A percentile compares a stretch with the other conserved stretches of the same genome.
phyloP scores from a whole-genome alignment of 2,329 filamentous ascomycete species.

The Epichloe gansuensis region DNA sequence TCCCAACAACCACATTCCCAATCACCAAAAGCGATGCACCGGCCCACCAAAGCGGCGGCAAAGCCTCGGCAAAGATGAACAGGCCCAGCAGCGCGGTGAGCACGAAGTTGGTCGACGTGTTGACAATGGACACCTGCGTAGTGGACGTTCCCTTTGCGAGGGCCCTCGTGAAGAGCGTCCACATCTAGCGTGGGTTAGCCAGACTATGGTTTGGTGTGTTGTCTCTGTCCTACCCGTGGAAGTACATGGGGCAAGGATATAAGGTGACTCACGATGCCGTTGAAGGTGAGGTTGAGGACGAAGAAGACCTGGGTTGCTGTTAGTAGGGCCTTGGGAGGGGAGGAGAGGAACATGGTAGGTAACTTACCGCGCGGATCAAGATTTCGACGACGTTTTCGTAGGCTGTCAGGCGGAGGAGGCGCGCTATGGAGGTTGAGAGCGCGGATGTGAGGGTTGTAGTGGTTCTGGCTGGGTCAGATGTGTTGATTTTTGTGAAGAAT shows the following conservation, averaged over 20 bases:
- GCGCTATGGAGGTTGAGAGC: slow-evolving; percentile 33
- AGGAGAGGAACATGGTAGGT: neutral
- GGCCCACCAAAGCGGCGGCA: slow-evolving; percentile 66
- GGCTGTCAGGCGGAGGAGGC: slow-evolving; percentile 29
- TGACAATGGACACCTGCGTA: slow-evolving; percentile 70
- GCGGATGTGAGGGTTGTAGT: slow-evolving; percentile 42
- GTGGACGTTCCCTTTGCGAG: slow-evolving; percentile 64
- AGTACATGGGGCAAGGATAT: neutral
- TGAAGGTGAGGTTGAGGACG: slow-evolving; percentile 60
- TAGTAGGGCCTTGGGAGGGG: neutral
- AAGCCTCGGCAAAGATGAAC: slow-evolving; percentile 56
- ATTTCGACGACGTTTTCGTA: slow-evolving; percentile 34
- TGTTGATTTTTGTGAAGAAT: no score
- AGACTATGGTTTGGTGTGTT: neutral
- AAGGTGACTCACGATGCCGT: slow-evolving; percentile 45
- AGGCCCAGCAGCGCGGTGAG: slow-evolving; percentile 61
- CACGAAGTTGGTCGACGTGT: slow-evolving; percentile 73
- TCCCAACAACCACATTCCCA: slow-evolving; percentile 67
- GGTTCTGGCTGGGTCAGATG: slow-evolving; percentile 26
- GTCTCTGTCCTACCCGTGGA: neutral
- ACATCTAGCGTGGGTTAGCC: slow-evolving; percentile 43
- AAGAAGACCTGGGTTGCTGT: slow-evolving; percentile 51
- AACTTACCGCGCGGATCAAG: slow-evolving; percentile 35
- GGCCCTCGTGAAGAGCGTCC: slow-evolving; percentile 70
- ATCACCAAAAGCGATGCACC: slow-evolving; percentile 61